Percentiles rank a stretch among this genome's conserved stretches.
Evolutionary conservation across 192 early-diverging fungal species (phyloP).

Genomic region (Jimgerdemannia flammicorona): DNA sequence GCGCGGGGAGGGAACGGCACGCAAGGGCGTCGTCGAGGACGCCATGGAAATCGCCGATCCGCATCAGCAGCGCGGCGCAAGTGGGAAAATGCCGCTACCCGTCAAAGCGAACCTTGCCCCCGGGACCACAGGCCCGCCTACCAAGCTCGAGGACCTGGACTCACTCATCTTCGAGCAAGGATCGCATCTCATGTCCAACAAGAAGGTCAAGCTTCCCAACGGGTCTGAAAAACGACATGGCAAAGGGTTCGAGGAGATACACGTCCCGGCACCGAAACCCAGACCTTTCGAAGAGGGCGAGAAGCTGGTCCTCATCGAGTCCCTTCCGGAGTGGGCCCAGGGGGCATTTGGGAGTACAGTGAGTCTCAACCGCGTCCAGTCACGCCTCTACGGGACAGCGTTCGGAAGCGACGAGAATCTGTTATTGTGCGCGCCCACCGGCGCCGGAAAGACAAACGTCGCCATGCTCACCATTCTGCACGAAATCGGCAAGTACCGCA

Average conservation of each 20-base stretch:
- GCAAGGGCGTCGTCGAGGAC: constrained; percentile 61
- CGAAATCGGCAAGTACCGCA: constrained; percentile 78
- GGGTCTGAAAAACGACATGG: constrained; percentile 89
- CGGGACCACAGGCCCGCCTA: constrained; percentile 49
- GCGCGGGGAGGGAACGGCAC: constrained; percentile 44
- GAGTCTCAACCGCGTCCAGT: constrained; percentile 88
- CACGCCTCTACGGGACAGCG: constrained; percentile 80
- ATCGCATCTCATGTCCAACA: constrained; percentile 97
- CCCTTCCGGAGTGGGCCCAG: constrained; percentile 80
- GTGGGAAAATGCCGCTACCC: constrained; percentile 15
- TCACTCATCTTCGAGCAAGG: constrained; percentile 88
- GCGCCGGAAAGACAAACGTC: constrained; percentile 98
- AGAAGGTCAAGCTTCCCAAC: constrained; percentile 84
- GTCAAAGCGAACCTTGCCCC: constrained; percentile 48
- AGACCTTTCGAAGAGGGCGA: constrained; percentile 63
- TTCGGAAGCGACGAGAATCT: constrained; percentile 90
- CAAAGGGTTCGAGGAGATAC: constrained; percentile 93
- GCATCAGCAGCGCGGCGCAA: constrained; percentile 17
- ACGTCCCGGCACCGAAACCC: constrained; percentile 84
- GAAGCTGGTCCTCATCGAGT: constrained; percentile 55
- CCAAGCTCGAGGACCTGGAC: constrained; percentile 75
- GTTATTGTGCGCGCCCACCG: constrained; percentile 97
- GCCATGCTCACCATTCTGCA: constrained; percentile 95
- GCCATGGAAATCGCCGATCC: constrained; percentile 63
- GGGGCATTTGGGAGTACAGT: constrained; percentile 63